Base-by-base conservation (phyloP, 2,329 filamentous ascomycete species). In the Byssothecium circinans region DNA sequence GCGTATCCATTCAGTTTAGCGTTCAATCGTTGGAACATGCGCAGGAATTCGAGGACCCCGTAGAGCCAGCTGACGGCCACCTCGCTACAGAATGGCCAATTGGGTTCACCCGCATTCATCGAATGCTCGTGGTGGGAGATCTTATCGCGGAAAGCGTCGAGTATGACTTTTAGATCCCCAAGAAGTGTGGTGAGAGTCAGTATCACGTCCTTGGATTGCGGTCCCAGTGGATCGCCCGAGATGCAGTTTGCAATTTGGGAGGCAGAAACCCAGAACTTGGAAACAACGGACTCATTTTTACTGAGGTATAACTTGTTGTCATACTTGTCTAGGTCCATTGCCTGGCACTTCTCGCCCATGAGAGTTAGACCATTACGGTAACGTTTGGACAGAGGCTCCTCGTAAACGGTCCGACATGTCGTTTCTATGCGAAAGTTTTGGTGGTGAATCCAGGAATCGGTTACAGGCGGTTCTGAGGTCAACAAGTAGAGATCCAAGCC, bases 51-150 rank as follows among this genome's bases (percentile, higher is more conserved):
- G 23, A 68, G 56, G 12, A 56, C 47, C 4, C 55, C 54, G 48
- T 62, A 67, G 40, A 50, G 53, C 14, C 50, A 50, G 6, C 57
- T 53, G 30, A 68, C 57, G 47, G 55, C 53, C 37, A 54, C 52
- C 38, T 65, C 62, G 43, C 58, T 50, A 50, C 62, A 49, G 52
- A 64, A 51, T 2, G 52, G 45, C 2, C 54, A 11, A 41, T 10
- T 6, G 33, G 33, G 2, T 45, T 33, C 23, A 10, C 10, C 6
- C 10, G 10, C 23, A 25, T 25, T 25, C 10, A 10, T 10, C 23
- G n/a, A n/a, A n/a, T 25, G 23, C 6, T 10, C 10, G 23, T 25
- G 23, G 5, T 25, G 5, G 23, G 23, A 25, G 23, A 25, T 25
- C 6, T 25, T 25, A 10, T 25, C 56, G 32, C 3, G 47, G 47